Conservation (phyloP, 176 grass and related monocot species). For the Calamus simplicifolius region DNA sequence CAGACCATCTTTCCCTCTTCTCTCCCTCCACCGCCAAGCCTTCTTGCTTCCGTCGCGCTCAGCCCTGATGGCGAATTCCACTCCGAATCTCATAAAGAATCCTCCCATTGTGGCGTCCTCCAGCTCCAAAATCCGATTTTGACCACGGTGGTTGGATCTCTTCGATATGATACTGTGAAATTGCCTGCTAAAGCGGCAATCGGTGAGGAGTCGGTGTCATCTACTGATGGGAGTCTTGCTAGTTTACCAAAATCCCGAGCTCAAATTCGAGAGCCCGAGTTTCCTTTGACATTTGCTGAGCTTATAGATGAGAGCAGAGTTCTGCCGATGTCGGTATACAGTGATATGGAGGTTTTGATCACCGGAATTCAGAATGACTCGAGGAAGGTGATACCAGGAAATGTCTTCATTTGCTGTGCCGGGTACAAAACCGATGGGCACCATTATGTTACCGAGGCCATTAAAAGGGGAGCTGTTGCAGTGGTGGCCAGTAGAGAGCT, state of each 20-base stretch:
- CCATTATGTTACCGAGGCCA: constrained; percentile 57
- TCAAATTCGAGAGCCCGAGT: constrained; percentile 43
- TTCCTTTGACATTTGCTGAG: constrained; percentile 84
- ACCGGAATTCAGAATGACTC: constrained; percentile 60
- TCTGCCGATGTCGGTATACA: constrained; percentile 65
- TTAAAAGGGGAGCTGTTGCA: constrained; percentile 76
- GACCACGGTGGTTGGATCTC: constrained; percentile 10
- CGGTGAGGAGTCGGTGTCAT: constrained; percentile 12
- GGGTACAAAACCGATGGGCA: constrained; percentile 33
- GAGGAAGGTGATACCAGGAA: constrained; percentile 57
- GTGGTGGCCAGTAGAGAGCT: constrained; percentile 75
- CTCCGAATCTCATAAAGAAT: constrained; percentile 74
- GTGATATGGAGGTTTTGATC: constrained; percentile 75
- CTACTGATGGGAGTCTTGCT: constrained; percentile 35
- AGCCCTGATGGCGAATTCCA: constrained; percentile 27
- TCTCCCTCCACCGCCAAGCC: constrained; percentile 8
- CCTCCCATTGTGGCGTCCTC: constrained; percentile 51
- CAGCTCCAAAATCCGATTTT: constrained; percentile 46
- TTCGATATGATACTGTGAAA: neutral
- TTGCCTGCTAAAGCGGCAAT: constrained; percentile 1
- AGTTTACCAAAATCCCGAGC: constrained; percentile 23
- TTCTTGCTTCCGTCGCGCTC: constrained; percentile 6
- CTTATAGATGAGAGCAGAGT: constrained; percentile 94
- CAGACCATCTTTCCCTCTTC: constrained; percentile 19
- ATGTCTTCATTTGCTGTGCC: constrained; percentile 60